A percentile compares a stretch with the other conserved stretches of the same genome.
These are phyloP conservation scores for Euptelea pleiosperma DNA, from an alignment of 164 flowering plant genomes.

Conservation along the genomic window DNA sequence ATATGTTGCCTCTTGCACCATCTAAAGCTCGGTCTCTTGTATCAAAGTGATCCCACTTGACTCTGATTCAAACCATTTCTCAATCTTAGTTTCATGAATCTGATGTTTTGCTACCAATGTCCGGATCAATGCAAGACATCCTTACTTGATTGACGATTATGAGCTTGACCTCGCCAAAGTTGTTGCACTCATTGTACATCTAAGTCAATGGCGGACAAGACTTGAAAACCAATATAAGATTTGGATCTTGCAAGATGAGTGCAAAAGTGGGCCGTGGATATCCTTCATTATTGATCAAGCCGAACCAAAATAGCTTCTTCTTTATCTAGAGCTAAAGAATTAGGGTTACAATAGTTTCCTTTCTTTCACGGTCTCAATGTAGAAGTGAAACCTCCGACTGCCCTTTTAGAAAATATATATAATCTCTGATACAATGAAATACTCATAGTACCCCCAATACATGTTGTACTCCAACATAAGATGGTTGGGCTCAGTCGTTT, in stretches of 20 bases:
- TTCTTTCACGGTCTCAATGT: too few species aligned
- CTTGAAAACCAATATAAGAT: conserved; percentile 86
- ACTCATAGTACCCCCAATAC: too few species aligned
- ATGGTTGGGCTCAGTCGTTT: too few species aligned
- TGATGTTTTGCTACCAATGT: conserved; percentile 81
- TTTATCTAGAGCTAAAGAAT: conserved; percentile 65
- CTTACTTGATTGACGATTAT: conserved; percentile 52
- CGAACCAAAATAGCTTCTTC: conserved; percentile 66
- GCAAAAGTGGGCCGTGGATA: conserved; percentile 43
- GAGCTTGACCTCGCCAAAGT: conserved; percentile 54
- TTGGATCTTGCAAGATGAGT: conserved; percentile 65
- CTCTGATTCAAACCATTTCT: conserved; percentile 59
- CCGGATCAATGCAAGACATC: conserved; percentile 76
- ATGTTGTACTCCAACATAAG: too few species aligned
- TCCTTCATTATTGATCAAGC: conserved; percentile 54
- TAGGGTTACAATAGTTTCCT: too few species aligned
- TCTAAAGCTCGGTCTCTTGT: conserved; percentile 50
- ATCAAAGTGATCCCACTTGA: conserved; percentile 55
- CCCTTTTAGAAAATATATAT: too few species aligned
- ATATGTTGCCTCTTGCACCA: conserved; percentile 25
- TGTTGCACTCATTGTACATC: conserved; percentile 55
- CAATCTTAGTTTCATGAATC: conserved; percentile 58
- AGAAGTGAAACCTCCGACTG: too few species aligned
- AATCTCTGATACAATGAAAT: too few species aligned
- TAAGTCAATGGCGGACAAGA: conserved; percentile 61